Conservation (phyloP, 148 eudicot species). For the Cornus controversa region DNA sequence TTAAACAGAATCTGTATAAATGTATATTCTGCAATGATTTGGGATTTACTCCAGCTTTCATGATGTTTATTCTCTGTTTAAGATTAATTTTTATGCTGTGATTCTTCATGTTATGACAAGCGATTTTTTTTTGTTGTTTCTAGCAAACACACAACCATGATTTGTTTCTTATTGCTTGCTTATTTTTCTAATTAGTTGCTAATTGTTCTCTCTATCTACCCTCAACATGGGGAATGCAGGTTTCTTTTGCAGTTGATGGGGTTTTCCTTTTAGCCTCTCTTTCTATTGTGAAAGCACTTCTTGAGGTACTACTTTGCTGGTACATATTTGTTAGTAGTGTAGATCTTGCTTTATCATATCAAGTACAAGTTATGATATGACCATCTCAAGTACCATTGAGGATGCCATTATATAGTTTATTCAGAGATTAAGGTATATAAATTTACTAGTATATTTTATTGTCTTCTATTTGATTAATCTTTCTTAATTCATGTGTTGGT, state of each 20-base stretch:
- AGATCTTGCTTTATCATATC: neutral
- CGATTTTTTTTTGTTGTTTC: neutral
- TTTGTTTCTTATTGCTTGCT: neutral
- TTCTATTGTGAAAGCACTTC: constrained; percentile 28
- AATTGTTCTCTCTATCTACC: neutral
- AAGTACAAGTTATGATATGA: neutral
- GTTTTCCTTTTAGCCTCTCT: constrained; percentile 26
- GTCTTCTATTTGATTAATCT: too few species aligned
- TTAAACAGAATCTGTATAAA: too few species aligned
- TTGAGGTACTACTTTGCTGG: constrained; percentile 21
- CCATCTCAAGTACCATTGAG: too few species aligned
- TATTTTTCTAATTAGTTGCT: neutral
- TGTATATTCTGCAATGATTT: neutral
- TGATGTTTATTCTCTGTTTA: neutral
- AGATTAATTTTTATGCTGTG: neutral
- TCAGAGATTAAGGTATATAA: too few species aligned
- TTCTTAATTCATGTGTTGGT: too few species aligned
- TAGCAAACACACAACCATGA: neutral
- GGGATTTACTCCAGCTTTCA: neutral
- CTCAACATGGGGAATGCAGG: constrained; percentile 11
- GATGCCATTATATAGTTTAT: too few species aligned
- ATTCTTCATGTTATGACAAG: neutral
- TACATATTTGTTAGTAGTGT: neutral
- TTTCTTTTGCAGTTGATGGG: constrained; percentile 26
- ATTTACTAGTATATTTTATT: too few species aligned